A percentile compares a stretch with the other conserved stretches of the same genome.
Conservation (phyloP, 306 rosid species). For the Vigna mungo region DNA sequence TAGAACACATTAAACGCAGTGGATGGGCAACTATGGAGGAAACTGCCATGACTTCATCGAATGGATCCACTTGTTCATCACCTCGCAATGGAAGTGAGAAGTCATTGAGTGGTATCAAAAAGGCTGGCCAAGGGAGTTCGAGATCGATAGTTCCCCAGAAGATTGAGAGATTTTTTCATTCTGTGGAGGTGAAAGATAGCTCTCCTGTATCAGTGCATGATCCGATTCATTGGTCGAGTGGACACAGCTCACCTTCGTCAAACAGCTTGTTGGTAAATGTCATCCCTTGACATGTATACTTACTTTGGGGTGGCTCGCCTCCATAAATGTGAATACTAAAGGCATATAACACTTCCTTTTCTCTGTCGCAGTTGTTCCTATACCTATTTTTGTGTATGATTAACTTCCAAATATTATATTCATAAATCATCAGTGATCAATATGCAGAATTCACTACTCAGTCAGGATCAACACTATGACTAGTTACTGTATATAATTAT, state of each 20-base stretch:
- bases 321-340: constrained; percentile 44
- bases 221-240: constrained; percentile 80
- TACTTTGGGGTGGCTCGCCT: constrained; percentile 15
- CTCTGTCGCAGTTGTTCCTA: constrained; percentile 1
- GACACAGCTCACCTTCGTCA: constrained; percentile 89
- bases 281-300: constrained; percentile 52
- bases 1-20: constrained; percentile 71
- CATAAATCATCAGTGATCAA: constrained; percentile 36
- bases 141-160: constrained; percentile 58
- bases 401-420: constrained; percentile 18
- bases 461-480: constrained; percentile 34
- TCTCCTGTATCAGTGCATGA: constrained; percentile 93
- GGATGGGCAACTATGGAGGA: constrained; percentile 90
- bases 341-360: constrained; percentile 29
- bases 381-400: constrained; percentile 35
- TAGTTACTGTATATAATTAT: constrained; percentile 20
- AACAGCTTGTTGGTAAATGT: constrained; percentile 85
- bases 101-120: constrained; percentile 54
- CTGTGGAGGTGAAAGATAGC: constrained; percentile 63
- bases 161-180: constrained; percentile 45
- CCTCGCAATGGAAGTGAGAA: constrained; percentile 64
- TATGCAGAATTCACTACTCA: constrained; percentile 29
- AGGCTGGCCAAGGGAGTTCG: constrained; percentile 58
- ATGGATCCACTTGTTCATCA: constrained; percentile 69
- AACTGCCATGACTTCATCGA: constrained; percentile 60